Percentiles rank a stretch among this genome's conserved stretches.
Conservation (phyloP, 495 filamentous ascomycete species). For the Hypoxylon crocopeplum region DNA sequence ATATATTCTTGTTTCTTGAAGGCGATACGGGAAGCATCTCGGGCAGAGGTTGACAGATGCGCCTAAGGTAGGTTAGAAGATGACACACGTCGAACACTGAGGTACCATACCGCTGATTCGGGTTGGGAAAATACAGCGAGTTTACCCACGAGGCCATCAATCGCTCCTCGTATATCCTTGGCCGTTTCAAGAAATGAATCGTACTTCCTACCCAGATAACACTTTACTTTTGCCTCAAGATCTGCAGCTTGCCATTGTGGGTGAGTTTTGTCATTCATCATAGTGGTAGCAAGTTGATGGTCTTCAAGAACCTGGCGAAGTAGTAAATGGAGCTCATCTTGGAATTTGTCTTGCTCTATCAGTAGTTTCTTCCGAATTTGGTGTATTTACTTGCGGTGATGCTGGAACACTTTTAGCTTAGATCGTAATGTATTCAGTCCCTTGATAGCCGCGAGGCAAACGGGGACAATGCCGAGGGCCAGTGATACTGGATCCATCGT, state of each 20-base stretch:
- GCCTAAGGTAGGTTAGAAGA: background rate
- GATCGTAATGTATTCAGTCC: conserved; percentile 2
- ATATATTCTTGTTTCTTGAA: conserved; percentile 2
- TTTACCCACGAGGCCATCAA: background rate
- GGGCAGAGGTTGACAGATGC: background rate
- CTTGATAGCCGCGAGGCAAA: conserved; percentile 4
- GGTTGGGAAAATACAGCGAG: background rate
- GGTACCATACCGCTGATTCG: background rate
- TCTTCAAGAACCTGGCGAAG: conserved; percentile 20
- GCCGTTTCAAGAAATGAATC: background rate
- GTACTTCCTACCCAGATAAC: conserved; percentile 4
- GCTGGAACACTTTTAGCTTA: conserved; percentile 16
- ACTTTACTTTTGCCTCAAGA: conserved; percentile 4
- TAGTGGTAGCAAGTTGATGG: background rate
- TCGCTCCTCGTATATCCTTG: background rate
- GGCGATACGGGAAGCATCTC: background rate
- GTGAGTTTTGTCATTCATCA: conserved; percentile 17
- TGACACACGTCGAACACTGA: background rate
- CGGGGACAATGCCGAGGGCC: conserved; percentile 15
- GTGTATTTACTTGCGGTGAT: conserved; percentile 17
- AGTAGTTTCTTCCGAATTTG: conserved; percentile 12
- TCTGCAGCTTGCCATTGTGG: conserved; percentile 2
- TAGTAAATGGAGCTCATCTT: conserved; percentile 21
- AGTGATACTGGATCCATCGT: conserved; percentile 27
- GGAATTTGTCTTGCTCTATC: conserved; percentile 23